These are phyloP conservation scores for Forsythia suspensa DNA, from an alignment of 257 asterid species.

Conservation along the genomic window DNA sequence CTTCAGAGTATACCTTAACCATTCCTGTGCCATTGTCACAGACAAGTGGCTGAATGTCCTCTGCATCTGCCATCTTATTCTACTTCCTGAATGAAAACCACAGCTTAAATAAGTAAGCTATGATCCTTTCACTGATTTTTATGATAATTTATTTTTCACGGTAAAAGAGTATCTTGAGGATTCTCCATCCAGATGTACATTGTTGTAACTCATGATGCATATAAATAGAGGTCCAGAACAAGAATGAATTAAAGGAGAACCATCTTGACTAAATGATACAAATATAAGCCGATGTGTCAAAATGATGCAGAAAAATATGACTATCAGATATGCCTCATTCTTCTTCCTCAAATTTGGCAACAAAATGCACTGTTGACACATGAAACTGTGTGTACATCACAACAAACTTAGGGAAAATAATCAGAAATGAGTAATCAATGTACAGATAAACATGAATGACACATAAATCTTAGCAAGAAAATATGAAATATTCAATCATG, in stretches of 20 bases:
- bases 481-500: neutral
- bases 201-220: neutral
- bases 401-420: neutral
- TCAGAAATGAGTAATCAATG: neutral
- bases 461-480: neutral
- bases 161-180: neutral
- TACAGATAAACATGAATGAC: neutral
- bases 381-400: neutral
- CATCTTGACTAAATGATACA: neutral
- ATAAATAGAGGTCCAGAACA: neutral
- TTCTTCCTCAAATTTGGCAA: neutral
- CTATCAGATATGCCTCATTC: neutral
- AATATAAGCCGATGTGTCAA: slow-evolving; percentile 4
- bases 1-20: slow-evolving; percentile 41
- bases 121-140: neutral
- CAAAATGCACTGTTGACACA: neutral
- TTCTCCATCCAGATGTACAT: slow-evolving; percentile 2
- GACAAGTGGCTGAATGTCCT: slow-evolving; percentile 58
- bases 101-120: slow-evolving; percentile 21
- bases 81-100: slow-evolving; percentile 21
- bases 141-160: neutral
- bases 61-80: slow-evolving; percentile 46
- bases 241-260: slow-evolving; percentile 12
- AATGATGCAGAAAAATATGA: neutral
- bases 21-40: slow-evolving; percentile 62